Conservation (phyloP, 768 basidiomycete species). For the Leccinum truebloodii region DNA sequence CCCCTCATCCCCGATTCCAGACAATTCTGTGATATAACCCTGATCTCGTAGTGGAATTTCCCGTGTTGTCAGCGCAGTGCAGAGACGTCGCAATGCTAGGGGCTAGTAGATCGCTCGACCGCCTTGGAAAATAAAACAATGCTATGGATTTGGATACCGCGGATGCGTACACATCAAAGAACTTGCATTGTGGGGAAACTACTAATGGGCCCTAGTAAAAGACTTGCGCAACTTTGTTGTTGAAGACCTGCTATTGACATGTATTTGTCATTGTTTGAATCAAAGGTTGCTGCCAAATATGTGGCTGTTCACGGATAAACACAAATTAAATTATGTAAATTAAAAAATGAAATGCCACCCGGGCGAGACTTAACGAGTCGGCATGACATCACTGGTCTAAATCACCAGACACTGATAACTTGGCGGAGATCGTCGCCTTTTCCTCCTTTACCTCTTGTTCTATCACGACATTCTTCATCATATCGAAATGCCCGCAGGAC, state of each 20-base stretch:
- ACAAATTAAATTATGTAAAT: background rate
- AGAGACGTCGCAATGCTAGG: background rate
- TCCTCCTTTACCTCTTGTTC: background rate
- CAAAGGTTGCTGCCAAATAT: conserved; percentile 12
- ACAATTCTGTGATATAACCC: conserved; percentile 17
- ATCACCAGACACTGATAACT: conserved; percentile 1
- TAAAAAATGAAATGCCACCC: background rate
- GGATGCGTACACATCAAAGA: conserved; percentile 11
- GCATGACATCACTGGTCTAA: conserved; percentile 29
- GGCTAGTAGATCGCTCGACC: background rate
- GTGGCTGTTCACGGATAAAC: background rate
- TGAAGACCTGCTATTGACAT: background rate
- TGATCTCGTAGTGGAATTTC: background rate
- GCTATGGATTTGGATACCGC: conserved; percentile 23
- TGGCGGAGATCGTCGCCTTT: conserved; percentile 5
- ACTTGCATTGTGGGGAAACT: conserved; percentile 1
- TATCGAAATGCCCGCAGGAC: conserved; percentile 14
- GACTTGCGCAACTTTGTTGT: too few species aligned
- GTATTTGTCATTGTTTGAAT: conserved; percentile 21
- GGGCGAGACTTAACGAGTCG: conserved; percentile 17
- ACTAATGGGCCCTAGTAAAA: background rate
- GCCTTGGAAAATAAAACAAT: conserved; percentile 10
- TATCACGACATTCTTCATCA: background rate
- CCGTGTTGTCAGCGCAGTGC: conserved; percentile 8
- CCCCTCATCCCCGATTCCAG: conserved; percentile 3